Conservation (phyloP, 2,329 filamentous ascomycete genomes). For the Fusarium neocosmosporiellum region DNA sequence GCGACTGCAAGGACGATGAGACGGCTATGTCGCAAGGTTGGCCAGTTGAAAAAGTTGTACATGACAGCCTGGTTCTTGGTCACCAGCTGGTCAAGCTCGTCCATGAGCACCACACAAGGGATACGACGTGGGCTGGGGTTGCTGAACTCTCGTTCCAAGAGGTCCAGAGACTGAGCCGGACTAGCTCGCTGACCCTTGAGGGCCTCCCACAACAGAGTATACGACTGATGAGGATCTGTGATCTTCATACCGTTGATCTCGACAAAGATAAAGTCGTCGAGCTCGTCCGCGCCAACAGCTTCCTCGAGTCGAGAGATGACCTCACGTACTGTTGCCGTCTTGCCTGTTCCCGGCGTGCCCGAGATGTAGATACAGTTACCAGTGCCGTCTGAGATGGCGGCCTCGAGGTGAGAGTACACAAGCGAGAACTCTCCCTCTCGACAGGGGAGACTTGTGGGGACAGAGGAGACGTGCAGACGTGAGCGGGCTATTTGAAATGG, state of each 20-base stretch:
- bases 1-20: slow-evolving; percentile 97
- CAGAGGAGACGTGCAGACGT: slow-evolving; percentile 91
- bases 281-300: slow-evolving; percentile 87
- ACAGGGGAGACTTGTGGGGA: slow-evolving; percentile 89
- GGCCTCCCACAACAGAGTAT: slow-evolving; percentile 95
- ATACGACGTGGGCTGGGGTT: slow-evolving; percentile 90
- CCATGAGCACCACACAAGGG: slow-evolving; percentile 97
- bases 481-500: slow-evolving; percentile 93
- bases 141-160: slow-evolving; percentile 92
- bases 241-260: slow-evolving; percentile 99
- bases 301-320: slow-evolving; percentile 90
- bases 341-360: slow-evolving; percentile 96
- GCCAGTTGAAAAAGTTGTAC: slow-evolving; percentile 99
- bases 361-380: slow-evolving; percentile 99
- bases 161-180: slow-evolving; percentile 88
- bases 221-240: slow-evolving; percentile 96
- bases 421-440: slow-evolving; percentile 91
- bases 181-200: slow-evolving; percentile 93
- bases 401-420: slow-evolving; percentile 93
- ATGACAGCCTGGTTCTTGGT: slow-evolving; percentile 99
- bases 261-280: slow-evolving; percentile 98
- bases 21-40: slow-evolving; percentile 87
- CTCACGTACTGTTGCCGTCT: slow-evolving; percentile 96
- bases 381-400: slow-evolving; percentile 91
- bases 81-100: slow-evolving; percentile 96